Percentiles rank a stretch among this genome's conserved stretches.
These are phyloP conservation scores for Ceratocystis variospora DNA, from an alignment of 2,329 filamentous ascomycete species.

Conservation along the genomic window DNA sequence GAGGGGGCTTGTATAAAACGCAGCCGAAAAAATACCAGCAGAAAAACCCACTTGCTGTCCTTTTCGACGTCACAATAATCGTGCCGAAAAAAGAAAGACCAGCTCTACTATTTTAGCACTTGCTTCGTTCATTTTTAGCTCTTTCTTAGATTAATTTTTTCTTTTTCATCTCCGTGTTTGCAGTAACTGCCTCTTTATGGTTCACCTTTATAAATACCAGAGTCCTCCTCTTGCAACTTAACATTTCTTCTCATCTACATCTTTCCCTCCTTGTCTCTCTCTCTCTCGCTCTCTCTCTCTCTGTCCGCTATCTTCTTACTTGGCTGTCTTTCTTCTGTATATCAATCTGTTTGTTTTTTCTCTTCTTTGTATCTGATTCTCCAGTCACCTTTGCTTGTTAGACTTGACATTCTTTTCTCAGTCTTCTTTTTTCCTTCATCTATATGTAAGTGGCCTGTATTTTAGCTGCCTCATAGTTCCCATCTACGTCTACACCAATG, in stretches of 20 bases:
- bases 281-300: no score
- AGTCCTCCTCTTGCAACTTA: background rate
- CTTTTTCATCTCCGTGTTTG: background rate
- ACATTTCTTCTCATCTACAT: background rate
- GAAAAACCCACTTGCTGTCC: conserved; percentile 20
- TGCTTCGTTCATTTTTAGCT: background rate
- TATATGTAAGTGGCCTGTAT: background rate
- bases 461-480: background rate
- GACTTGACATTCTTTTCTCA: background rate
- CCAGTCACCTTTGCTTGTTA: background rate
- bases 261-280: background rate
- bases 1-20: background rate
- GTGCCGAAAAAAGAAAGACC: background rate
- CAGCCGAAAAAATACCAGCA: background rate
- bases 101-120: conserved; percentile 1
- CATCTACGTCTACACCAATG: background rate
- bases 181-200: background rate
- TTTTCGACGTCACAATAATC: conserved; percentile 15
- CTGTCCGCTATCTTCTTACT: background rate
- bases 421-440: background rate
- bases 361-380: no score
- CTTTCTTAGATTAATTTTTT: background rate
- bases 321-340: background rate
- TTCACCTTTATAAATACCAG: background rate
- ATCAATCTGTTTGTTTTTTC: background rate